Conservation (phyloP, 768 basidiomycete species). For the Pulveroboletus frians region DNA sequence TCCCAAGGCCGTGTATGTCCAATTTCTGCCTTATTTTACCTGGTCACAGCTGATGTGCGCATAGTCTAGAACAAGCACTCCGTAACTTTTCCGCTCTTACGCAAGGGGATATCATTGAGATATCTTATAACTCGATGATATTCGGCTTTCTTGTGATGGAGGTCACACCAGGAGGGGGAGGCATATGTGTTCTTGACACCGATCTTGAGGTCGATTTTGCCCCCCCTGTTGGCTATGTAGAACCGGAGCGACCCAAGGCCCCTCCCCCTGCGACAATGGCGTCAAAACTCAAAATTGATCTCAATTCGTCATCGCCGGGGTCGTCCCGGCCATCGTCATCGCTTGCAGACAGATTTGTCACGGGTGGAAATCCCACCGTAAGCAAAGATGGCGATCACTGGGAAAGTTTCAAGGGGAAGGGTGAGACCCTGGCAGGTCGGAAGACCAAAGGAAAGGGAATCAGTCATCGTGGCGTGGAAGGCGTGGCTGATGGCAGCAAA, state of each 20-base stretch:
- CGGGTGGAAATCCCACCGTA: conserved; percentile 45
- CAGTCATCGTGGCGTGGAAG: conserved; percentile 75
- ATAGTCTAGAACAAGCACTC: conserved; percentile 88
- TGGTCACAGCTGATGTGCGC: conserved; percentile 1
- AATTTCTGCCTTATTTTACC: neutral
- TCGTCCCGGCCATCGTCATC: conserved; percentile 79
- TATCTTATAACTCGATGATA: conserved; percentile 92
- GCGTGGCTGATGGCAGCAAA: conserved; percentile 74
- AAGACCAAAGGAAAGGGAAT: conserved; percentile 96
- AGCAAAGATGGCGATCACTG: conserved; percentile 79
- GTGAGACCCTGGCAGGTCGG: conserved; percentile 84
- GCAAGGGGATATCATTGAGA: conserved; percentile 96
- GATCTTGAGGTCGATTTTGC: conserved; percentile 99
- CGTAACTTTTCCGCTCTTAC: conserved; percentile 90
- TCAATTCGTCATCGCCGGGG: conserved; percentile 79
- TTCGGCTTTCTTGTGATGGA: conserved; percentile 98
- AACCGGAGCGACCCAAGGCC: conserved; percentile 83
- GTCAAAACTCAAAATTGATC: conserved; percentile 91
- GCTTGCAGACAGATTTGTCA: conserved; percentile 60
- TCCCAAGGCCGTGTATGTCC: conserved; percentile 90
- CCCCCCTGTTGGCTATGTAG: conserved; percentile 87
- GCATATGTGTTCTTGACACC: conserved; percentile 88
- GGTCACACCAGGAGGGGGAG: conserved; percentile 76
- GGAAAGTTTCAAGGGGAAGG: conserved; percentile 96
- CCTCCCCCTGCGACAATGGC: conserved; percentile 89